Evolutionary conservation across 1,284 basidiomycete genomes (phyloP).

Genomic region (Neotropicomus parvogracilis): DNA sequence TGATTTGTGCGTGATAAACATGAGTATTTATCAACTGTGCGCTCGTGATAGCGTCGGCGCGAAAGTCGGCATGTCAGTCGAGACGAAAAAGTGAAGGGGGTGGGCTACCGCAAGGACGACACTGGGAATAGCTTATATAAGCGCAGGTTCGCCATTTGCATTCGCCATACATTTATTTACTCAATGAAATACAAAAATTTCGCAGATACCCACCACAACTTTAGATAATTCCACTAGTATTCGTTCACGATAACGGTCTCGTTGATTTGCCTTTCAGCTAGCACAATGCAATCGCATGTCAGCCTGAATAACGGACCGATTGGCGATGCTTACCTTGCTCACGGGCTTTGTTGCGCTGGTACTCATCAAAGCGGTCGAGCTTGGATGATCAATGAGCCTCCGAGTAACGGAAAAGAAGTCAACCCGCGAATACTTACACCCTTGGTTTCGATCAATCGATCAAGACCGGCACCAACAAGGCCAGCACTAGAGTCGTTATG

Average conservation of each 20-base stretch:
- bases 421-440: constrained; percentile 13
- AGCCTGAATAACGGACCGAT: background rate
- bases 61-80: too few species aligned
- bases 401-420: background rate
- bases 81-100: too few species aligned
- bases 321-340: constrained; percentile 6
- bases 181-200: background rate
- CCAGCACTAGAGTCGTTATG: constrained; percentile 12
- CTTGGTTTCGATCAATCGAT: constrained; percentile 23
- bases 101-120: too few species aligned
- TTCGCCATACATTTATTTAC: too few species aligned
- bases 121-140: too few species aligned
- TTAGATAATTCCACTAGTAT: background rate
- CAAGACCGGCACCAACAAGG: constrained; percentile 9
- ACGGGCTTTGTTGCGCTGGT: background rate
- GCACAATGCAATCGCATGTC: background rate
- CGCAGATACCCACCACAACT: background rate
- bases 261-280: background rate
- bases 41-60: too few species aligned
- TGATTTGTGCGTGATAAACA: too few species aligned
- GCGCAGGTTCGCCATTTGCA: too few species aligned
- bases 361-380: constrained; percentile 10
- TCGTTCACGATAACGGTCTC: background rate
- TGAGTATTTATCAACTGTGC: too few species aligned
- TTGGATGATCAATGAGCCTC: background rate